Evolutionary conservation across 306 rosid genomes (phyloP), one percentile per base, ranked within the genome.

Genomic region (Quercus gilva): DNA sequence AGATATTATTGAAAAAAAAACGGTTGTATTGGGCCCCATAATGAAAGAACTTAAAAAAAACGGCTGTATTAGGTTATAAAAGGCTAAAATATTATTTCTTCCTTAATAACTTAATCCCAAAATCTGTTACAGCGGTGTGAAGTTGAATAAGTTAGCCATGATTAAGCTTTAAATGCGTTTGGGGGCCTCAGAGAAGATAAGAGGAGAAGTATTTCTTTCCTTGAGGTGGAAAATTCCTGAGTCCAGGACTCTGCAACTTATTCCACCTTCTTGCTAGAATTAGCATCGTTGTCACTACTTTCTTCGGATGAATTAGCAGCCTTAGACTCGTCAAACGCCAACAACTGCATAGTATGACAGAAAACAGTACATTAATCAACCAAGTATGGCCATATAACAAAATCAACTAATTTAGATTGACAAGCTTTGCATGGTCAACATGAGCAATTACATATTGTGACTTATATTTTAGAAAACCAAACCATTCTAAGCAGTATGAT

Each of bases 251-350:
- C 74, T 77, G 69, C 76, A 67, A 63, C 83, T 85, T 79, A 92
- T 77, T 91, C 99, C 77, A 58, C 88, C 85, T 91, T 92, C 86
- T 92, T 94, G 90, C 79, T 85, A 55, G 83, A 53, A 51, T 86
- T 91, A 53, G 55, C 89, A 72, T 80, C 85, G 11, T 11, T 41
- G 45, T 41, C 45, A 72, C n/a, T 71, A 57, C 68, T 91, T 73
- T 84, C 96, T 80, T 91, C 58, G 55, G 94, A 81, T 75, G 90
- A 70, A 60, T 43, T n/a, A 2, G 86, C 79, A 3, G 80, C 71
- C 86, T 90, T 96, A 8, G 97, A 91, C 89, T 96, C 99, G 68
- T 93, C 96, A 45, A 96, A 96, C 73, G 87, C 99, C 89, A 96
- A 81, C 85, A 96, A 79, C 99, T 93, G 89, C 84, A 72, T 33